These are phyloP conservation scores for Neocatenulostroma microsporum DNA, from an alignment of 2,329 filamentous ascomycete species.

Conservation along the genomic window DNA sequence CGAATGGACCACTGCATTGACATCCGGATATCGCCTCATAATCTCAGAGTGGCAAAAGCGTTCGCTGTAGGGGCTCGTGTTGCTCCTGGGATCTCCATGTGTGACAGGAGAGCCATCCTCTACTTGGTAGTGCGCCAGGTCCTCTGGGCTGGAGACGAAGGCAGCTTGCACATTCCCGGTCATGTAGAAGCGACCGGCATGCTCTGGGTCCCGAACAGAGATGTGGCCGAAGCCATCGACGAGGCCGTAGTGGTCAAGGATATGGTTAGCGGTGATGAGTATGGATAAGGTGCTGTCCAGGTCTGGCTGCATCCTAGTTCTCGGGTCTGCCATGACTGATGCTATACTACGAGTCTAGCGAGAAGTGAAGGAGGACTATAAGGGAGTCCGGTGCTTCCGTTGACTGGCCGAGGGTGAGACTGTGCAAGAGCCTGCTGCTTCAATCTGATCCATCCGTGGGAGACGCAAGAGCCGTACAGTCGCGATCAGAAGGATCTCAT, in stretches of 20 bases:
- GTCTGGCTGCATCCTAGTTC: no score
- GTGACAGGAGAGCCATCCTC: constrained; percentile 31
- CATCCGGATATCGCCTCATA: constrained; percentile 37
- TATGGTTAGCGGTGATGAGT: constrained; percentile 31
- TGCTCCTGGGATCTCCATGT: constrained; percentile 17
- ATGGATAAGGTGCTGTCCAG: no score
- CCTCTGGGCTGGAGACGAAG: constrained; percentile 33
- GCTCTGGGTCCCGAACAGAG: constrained; percentile 29
- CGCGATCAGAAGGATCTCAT: no score
- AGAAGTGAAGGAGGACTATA: no score
- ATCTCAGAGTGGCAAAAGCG: constrained; percentile 39
- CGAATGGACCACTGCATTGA: constrained; percentile 39
- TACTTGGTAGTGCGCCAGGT: constrained; percentile 40
- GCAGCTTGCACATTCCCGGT: constrained; percentile 38
- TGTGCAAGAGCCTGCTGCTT: no score
- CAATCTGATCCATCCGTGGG: no score
- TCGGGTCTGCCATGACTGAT: no score
- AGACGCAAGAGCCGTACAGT: no score
- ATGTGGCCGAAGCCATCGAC: constrained; percentile 31
- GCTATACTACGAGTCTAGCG: no score
- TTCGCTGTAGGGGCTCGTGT: no score
- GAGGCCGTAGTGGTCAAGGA: constrained; percentile 26
- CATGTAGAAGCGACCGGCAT: constrained; percentile 38
- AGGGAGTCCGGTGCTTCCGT: no score
- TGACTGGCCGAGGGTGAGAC: no score